Base-by-base conservation (phyloP, 2,329 filamentous ascomycete species). In the Ophiostoma tasmaniense region DNA sequence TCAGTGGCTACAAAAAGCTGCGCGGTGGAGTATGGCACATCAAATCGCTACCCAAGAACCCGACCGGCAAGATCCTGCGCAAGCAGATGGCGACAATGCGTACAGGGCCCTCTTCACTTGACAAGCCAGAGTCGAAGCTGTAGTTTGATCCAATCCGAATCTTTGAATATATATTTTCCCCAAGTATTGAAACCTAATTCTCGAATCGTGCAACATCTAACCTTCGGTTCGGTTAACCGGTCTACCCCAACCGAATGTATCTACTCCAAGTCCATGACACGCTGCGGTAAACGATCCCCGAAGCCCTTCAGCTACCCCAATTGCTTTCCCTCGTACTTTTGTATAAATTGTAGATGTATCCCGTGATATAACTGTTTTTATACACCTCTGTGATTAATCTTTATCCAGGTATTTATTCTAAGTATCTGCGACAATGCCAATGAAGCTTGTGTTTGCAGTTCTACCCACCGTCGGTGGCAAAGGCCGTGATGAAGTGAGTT, bases 1-100 rank as follows among this genome's bases (percentile, higher is more conserved):
- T 81, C 5, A 78, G 77, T 33, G 78, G 79, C 4, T 80, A 80
- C 68, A 80, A 81, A 74, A 80, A 78, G 73, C 75, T 81, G 14
- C 73, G 77, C 13, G 78, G 77, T 20, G 78, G 78, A 2, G 76
- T 79, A 0, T 78, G 77, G 76, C 74, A 77, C 64, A 72, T 78
- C 22, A 62, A 71, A 20, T 73, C 72, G 28, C 71, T 79, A 42
- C 78, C 77, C 17, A 77, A 76, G 71, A 79, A 79, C 67, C 73
- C 78, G 25, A 79, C 77, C 1, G 78, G 78, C 2, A 79, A 79
- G 73, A 79, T 80, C 39, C 64, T 79, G 30, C 70, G 70, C 52
- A 66, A 66, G 66, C 61, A 50, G 30, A 70, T 70, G 69, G 67
- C 62, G 59, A 50, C 20, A 42, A 70, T 70, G 67, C 64, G 67